phyloP scores from a whole-genome alignment of 192 early-diverging fungal species.

The Spizellomyces punctatus region DNA sequence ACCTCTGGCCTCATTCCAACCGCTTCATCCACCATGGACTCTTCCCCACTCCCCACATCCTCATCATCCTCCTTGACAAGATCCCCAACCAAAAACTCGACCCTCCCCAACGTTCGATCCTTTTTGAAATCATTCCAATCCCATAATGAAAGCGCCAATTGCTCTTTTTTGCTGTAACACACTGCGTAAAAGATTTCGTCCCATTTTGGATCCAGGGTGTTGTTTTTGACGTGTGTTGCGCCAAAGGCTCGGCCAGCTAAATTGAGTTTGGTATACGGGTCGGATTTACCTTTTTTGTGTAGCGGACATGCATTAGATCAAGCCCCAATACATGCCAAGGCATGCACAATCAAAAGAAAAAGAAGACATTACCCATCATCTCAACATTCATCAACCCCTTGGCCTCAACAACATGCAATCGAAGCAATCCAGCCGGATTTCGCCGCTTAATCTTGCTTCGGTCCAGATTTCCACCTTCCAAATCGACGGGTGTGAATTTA shows the following conservation, averaged over 20 bases:
- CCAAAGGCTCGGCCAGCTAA: conserved; percentile 64
- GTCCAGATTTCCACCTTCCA: conserved; percentile 59
- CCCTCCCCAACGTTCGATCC: conserved; percentile 82
- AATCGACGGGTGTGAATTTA: conserved; percentile 81
- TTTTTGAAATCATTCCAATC: conserved; percentile 88
- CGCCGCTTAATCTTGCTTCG: conserved; percentile 47
- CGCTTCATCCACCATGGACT: no score
- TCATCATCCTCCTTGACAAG: conserved; percentile 27
- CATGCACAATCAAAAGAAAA: no score
- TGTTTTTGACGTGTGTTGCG: conserved; percentile 78
- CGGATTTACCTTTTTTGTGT: conserved; percentile 67
- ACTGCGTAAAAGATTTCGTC: conserved; percentile 87
- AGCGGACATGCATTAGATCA: background rate
- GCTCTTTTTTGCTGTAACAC: conserved; percentile 75
- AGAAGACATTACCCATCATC: conserved; percentile 52
- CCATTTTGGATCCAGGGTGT: conserved; percentile 88
- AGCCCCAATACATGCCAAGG: background rate
- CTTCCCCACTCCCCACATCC: no score
- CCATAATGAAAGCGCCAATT: conserved; percentile 75
- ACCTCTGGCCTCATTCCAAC: no score
- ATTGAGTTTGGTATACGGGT: conserved; percentile 85
- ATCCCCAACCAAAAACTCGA: conserved; percentile 40
- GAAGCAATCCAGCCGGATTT: conserved; percentile 74
- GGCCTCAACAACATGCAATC: conserved; percentile 75
- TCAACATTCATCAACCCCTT: conserved; percentile 85